A percentile compares a stretch with the other conserved stretches of the same genome.
Evolutionary conservation across 225 moss, liverwort and hornwort species (phyloP).

Genomic region (Marchantia paleacea): DNA sequence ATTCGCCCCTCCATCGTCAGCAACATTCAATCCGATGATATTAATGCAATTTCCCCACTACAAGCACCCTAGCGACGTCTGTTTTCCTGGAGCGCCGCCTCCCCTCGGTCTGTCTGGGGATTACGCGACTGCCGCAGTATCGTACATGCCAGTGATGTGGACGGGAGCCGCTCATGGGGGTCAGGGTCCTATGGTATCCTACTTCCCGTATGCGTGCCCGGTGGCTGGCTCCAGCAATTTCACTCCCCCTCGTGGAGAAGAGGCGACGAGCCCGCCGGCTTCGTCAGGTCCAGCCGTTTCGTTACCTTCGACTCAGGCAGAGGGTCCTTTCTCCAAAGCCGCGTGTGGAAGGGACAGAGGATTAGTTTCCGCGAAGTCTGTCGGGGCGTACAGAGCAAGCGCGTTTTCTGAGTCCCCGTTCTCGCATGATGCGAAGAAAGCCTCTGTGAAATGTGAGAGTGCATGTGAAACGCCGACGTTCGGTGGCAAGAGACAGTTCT

Average conservation of each 20-base stretch:
- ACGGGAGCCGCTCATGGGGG: constrained; percentile 17
- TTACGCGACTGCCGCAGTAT: background rate
- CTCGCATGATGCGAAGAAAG: constrained; percentile 21
- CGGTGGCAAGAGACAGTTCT: constrained; percentile 15
- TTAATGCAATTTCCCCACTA: no score
- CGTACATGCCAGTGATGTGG: background rate
- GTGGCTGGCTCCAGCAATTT: constrained; percentile 12
- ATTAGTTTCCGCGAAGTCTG: constrained; percentile 1
- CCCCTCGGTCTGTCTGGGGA: constrained; percentile 14
- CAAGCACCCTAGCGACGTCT: no score
- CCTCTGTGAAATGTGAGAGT: constrained; percentile 19
- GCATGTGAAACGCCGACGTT: constrained; percentile 12
- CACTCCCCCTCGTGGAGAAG: constrained; percentile 3
- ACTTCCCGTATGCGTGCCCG: constrained; percentile 15
- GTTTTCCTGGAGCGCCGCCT: background rate
- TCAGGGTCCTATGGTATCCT: constrained; percentile 19
- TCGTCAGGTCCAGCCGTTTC: constrained; percentile 12
- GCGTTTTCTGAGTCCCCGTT: constrained; percentile 16
- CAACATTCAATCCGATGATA: no score
- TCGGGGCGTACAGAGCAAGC: constrained; percentile 23
- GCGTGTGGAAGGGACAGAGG: constrained; percentile 19
- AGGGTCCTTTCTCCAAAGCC: constrained; percentile 16
- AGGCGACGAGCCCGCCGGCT: background rate
- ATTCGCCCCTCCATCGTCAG: background rate
- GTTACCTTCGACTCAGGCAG: constrained; percentile 25